Evolutionary conservation across 2,329 filamentous ascomycete genomes (phyloP).

Genomic region (Teratosphaeria pseudoeucalypti): DNA sequence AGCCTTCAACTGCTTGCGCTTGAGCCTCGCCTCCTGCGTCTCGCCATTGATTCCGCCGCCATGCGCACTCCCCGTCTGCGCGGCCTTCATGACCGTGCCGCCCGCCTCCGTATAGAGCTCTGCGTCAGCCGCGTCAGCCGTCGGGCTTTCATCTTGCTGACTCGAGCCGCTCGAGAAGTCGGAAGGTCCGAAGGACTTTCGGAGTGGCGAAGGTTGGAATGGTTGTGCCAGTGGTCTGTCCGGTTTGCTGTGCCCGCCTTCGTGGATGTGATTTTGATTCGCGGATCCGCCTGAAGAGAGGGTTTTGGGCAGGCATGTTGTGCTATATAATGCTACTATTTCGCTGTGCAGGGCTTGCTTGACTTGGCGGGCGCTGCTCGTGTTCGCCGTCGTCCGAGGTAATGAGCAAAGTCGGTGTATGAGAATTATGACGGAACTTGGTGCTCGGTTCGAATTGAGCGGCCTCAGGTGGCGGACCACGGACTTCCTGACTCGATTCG

Average conservation of each 20-base stretch:
- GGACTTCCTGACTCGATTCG: not conserved
- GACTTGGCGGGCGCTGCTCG: not conserved
- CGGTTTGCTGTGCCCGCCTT: not conserved
- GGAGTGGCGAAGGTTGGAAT: not conserved
- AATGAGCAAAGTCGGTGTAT: no score
- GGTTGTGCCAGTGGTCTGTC: not conserved
- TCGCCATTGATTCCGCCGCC: not conserved
- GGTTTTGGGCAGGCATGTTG: not conserved
- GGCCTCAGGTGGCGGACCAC: not conserved
- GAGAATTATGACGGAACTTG: not conserved
- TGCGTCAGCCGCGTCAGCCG: not conserved
- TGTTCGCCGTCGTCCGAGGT: not conserved
- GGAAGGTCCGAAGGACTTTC: not conserved
- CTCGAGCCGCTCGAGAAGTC: not conserved
- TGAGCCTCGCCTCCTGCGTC: not conserved
- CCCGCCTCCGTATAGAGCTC: not conserved
- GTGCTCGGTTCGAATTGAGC: not conserved
- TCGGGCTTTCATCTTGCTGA: not conserved
- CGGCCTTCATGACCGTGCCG: not conserved
- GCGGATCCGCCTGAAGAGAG: not conserved
- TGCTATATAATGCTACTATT: not conserved
- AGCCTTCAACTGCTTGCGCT: not conserved
- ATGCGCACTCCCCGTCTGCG: not conserved
- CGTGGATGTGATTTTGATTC: not conserved
- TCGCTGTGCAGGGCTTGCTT: not conserved